A percentile compares a stretch with the other conserved stretches of the same genome.
Evolutionary conservation across 352 stramenopile species (phyloP).

Genomic region (Phytophthora macrochlamydospora): DNA sequence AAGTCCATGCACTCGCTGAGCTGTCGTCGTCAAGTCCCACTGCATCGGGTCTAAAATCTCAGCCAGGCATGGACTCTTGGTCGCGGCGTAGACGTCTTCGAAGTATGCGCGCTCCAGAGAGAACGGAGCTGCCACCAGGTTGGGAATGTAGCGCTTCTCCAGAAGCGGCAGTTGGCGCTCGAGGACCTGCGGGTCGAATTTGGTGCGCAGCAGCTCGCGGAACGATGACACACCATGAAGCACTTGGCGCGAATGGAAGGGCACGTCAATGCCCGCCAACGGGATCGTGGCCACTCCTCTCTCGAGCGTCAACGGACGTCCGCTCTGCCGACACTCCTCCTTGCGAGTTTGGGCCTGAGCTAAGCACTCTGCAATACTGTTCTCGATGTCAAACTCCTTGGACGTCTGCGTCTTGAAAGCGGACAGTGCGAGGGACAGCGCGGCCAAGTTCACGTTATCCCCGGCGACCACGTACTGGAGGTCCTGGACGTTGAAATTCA

Average conservation of each 20-base stretch:
- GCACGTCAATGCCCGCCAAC: conserved; percentile 86
- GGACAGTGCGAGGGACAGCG: conserved; percentile 69
- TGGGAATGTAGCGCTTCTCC: conserved; percentile 86
- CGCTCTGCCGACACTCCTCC: conserved; percentile 52
- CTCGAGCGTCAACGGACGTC: conserved; percentile 66
- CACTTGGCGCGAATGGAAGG: conserved; percentile 89
- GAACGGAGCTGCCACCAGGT: conserved; percentile 84
- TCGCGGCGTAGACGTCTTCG: conserved; percentile 71
- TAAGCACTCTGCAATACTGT: conserved; percentile 64
- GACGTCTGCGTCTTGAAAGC: conserved; percentile 53
- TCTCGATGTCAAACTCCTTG: conserved; percentile 47
- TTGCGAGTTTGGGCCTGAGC: conserved; percentile 64
- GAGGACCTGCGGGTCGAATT: conserved; percentile 72
- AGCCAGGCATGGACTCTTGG: conserved; percentile 70
- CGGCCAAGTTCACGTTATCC: conserved; percentile 83
- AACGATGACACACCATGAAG: conserved; percentile 82
- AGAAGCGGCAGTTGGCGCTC: conserved; percentile 71
- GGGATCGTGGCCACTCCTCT: conserved; percentile 82
- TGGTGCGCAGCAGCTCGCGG: conserved; percentile 69
- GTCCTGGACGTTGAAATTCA: conserved; percentile 90
- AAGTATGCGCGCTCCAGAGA: conserved; percentile 79
- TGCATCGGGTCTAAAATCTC: conserved; percentile 72
- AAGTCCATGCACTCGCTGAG: conserved; percentile 76
- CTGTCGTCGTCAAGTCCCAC: conserved; percentile 68
- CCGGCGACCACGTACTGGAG: conserved; percentile 89